A percentile compares a stretch with the other conserved stretches of the same genome.
Evolutionary conservation across 345 rosid species (phyloP).

Genomic region (Lepidium sativum): DNA sequence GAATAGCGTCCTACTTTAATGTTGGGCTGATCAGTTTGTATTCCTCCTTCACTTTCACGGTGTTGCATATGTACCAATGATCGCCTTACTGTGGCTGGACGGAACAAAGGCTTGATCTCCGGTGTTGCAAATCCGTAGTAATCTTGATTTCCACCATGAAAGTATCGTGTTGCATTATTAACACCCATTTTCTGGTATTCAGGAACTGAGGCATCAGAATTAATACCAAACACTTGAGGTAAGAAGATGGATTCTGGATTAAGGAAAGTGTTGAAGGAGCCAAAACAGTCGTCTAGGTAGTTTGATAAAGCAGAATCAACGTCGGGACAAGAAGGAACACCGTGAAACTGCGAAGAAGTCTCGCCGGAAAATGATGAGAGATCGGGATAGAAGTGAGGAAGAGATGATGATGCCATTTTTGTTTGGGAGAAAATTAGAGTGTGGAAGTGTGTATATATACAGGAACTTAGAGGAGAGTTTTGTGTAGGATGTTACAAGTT

Average conservation of each 20-base stretch:
- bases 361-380: constrained; percentile 34
- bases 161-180: constrained; percentile 25
- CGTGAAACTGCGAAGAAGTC: constrained; percentile 26
- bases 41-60: constrained; percentile 24
- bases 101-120: constrained; percentile 37
- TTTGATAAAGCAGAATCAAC: constrained; percentile 10
- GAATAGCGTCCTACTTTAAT: constrained; percentile 65
- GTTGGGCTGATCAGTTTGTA: constrained; percentile 30
- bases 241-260: constrained; percentile 13
- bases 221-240: constrained; percentile 24
- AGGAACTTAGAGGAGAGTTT: constrained; percentile 2
- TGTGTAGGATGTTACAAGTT: constrained; percentile 23
- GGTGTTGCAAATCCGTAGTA: constrained; percentile 31
- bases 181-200: constrained; percentile 18
- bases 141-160: constrained; percentile 40
- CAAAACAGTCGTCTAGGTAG: constrained; percentile 10
- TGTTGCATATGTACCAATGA: constrained; percentile 29
- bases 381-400: constrained; percentile 39
- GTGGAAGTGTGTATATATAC: constrained; percentile 14
- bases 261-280: constrained; percentile 8
- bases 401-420: constrained; percentile 47
- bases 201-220: constrained; percentile 28
- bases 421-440: constrained; percentile 23
- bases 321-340: constrained; percentile 20
- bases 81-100: constrained; percentile 27